Evolutionary conservation across 2,329 filamentous ascomycete species (phyloP), one percentile per base, ranked within the genome.

Genomic region (Ophiosphaerella korrae): DNA sequence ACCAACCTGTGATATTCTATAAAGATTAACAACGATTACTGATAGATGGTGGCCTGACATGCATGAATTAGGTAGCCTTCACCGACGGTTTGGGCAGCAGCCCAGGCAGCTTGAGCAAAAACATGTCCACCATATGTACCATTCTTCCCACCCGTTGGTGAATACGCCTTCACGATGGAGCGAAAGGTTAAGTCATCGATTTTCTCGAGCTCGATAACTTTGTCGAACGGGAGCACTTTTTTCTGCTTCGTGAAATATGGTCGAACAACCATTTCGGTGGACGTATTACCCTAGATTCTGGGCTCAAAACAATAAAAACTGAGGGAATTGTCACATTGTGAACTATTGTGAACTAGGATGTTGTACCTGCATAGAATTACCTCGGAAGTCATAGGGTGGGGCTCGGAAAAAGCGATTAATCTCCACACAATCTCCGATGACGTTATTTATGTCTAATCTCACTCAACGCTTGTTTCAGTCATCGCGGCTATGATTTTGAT

Each of bases 41-140:
- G 6, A 31, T 31, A 7, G 16, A 31, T 5, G 14, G 32, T 21
- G 6, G 23, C 5, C 3, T 16, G 12, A 47, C 48, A 64, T 70
- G 82, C 80, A 68, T 83, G 80, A 18, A 84, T 70, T 24, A 82
- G 62, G 42, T 81, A 78, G 2, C 79, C 81, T 24, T 74, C 67
- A 5, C 60, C 63, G 11, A 84, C 78, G 1, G 82, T 84, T 53
- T 83, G 78, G 7, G 78, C 78, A 7, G 82, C 82, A 13, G 82
- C 82, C 73, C 80, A 84, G 13, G 79, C 80, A 29, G 81, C 78
- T 65, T 84, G 82, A n/a, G 79, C 78, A 57, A 79, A 84, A 4
- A 83, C 80, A 69, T 84, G 81, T 1, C 82, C 81, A 11, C 82
- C 82, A 64, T 82, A 84, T 0, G 80, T 77, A 12, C 75, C 70